Conservation (phyloP, 148 eudicot genomes). For the Nyssa sinensis region DNA sequence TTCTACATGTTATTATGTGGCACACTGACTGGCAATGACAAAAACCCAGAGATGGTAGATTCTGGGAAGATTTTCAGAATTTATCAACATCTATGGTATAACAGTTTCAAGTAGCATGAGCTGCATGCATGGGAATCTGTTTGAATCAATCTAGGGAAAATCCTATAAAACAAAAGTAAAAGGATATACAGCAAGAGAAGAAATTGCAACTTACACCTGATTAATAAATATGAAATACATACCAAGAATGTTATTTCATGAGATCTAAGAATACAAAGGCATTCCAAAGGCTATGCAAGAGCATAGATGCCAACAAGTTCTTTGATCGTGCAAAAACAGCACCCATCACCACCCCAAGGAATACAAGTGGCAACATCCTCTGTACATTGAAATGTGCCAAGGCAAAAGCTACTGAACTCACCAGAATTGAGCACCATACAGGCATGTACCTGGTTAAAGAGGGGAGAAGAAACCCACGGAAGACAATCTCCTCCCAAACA, state of each 20-base stretch:
- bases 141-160: background rate
- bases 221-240: conserved; percentile 11
- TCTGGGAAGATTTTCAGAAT: background rate
- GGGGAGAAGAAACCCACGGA: conserved; percentile 82
- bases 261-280: conserved; percentile 81
- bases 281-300: conserved; percentile 85
- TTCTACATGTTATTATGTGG: background rate
- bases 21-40: no score
- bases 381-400: conserved; percentile 83
- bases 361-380: conserved; percentile 73
- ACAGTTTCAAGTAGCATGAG: background rate
- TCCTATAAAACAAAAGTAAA: conserved; percentile 7
- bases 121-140: background rate
- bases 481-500: conserved; percentile 80
- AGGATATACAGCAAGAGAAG: conserved; percentile 4
- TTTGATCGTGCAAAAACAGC: conserved; percentile 64
- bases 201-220: background rate
- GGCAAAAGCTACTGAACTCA: conserved; percentile 71
- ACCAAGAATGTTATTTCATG: conserved; percentile 50
- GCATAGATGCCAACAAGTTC: conserved; percentile 62
- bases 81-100: background rate
- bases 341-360: conserved; percentile 79
- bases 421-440: conserved; percentile 71
- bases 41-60: no score
- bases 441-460: conserved; percentile 87